Percentiles rank a stretch among this genome's conserved stretches.
phyloP scores from a whole-genome alignment of 2,329 filamentous ascomycete species.

The Colletotrichum lini region DNA sequence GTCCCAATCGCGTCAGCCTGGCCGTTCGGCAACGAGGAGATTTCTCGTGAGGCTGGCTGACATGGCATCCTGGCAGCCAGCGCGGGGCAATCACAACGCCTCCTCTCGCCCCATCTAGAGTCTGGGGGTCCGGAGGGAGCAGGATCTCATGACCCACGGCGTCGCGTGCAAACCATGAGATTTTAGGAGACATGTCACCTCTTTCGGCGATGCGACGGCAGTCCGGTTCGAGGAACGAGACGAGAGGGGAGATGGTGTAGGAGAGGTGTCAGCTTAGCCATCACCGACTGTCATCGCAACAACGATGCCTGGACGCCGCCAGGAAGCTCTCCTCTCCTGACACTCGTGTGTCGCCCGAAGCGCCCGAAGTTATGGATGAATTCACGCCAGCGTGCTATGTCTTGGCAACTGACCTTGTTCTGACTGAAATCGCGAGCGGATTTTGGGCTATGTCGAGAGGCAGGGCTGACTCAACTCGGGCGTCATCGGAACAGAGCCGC shows the following conservation, averaged over 20 bases:
- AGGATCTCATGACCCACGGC: neutral
- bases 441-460: neutral
- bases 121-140: neutral
- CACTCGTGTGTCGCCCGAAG: conserved; percentile 6
- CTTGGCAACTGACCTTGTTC: neutral
- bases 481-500: conserved; percentile 16
- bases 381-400: neutral
- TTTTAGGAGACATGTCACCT: neutral
- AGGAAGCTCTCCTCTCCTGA: conserved; percentile 1
- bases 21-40: neutral
- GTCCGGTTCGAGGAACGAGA: neutral
- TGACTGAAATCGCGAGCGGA: no score
- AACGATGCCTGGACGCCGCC: neutral
- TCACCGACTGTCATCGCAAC: conserved; percentile 5
- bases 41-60: conserved; percentile 24
- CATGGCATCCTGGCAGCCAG: neutral
- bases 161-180: neutral
- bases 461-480: conserved; percentile 8
- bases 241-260: neutral
- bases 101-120: neutral
- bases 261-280: conserved; percentile 17
- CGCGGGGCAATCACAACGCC: conserved; percentile 3
- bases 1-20: neutral
- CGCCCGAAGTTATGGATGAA: neutral
- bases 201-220: neutral